Evolutionary conservation across 805 yeast species (phyloP).

Genomic region (Cyberlindnera euphorbiae): DNA sequence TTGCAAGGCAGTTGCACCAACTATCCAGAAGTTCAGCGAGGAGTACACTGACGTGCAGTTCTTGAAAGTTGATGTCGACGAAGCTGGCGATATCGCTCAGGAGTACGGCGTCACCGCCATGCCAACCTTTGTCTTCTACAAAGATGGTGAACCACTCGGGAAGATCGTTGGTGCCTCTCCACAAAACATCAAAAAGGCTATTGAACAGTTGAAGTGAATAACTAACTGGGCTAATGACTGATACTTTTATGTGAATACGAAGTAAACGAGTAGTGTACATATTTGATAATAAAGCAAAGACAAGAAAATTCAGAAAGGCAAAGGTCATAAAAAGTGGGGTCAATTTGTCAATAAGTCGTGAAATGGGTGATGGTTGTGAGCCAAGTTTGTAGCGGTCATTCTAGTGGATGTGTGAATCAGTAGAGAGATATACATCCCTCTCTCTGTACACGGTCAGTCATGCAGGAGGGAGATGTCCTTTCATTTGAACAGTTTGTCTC

Average conservation of each 20-base stretch:
- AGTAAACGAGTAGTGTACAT: background rate
- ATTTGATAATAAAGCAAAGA: too few relatives aligned
- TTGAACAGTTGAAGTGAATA: constrained; percentile 26
- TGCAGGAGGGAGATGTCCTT: constrained; percentile 2
- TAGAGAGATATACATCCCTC: too few relatives aligned
- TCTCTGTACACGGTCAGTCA: too few relatives aligned
- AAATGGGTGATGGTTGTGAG: too few relatives aligned
- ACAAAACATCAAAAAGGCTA: constrained; percentile 29
- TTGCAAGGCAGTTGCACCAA: constrained; percentile 67
- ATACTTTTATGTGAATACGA: too few relatives aligned
- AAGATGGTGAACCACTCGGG: constrained; percentile 52
- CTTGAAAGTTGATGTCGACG: constrained; percentile 69
- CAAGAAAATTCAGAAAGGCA: too few relatives aligned
- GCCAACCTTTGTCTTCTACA: constrained; percentile 65
- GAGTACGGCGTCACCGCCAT: constrained; percentile 63
- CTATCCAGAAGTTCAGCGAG: constrained; percentile 37
- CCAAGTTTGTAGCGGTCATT: too few relatives aligned
- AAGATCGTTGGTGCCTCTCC: constrained; percentile 62
- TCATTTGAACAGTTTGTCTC: constrained; percentile 19
- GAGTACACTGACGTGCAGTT: constrained; percentile 48
- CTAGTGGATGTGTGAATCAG: too few relatives aligned
- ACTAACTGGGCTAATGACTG: too few relatives aligned
- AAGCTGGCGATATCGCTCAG: constrained; percentile 51
- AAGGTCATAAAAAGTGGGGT: too few relatives aligned
- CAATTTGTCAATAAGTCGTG: too few relatives aligned